Percentiles rank a stretch among this genome's conserved stretches.
Conservation (phyloP, 345 rosid species). For the Syzygium grande region DNA sequence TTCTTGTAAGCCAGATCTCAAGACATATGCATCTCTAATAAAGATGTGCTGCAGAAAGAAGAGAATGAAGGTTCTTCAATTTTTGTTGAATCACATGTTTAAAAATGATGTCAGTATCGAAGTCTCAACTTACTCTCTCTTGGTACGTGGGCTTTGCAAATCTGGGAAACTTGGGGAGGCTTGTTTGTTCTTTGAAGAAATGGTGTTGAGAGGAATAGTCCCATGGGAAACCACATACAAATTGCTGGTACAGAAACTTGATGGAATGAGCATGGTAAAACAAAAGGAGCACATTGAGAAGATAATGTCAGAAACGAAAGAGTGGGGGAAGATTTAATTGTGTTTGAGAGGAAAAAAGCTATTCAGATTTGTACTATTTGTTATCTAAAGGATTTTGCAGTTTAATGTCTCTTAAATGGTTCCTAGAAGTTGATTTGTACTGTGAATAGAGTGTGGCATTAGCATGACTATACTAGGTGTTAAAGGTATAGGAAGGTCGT, state of each 20-base stretch:
- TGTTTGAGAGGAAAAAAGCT: background rate
- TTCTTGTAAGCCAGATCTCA: conserved; percentile 46
- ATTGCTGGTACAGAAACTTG: conserved; percentile 45
- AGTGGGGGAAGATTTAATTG: background rate
- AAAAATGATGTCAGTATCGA: conserved; percentile 56
- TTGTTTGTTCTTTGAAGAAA: conserved; percentile 59
- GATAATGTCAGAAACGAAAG: conserved; percentile 24
- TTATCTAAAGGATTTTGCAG: background rate
- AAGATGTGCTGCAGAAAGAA: conserved; percentile 70
- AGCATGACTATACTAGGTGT: background rate
- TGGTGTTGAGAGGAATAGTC: conserved; percentile 52
- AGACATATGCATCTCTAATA: conserved; percentile 55
- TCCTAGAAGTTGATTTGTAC: background rate
- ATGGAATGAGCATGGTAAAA: conserved; percentile 32
- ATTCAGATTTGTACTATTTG: background rate
- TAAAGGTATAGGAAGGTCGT: background rate
- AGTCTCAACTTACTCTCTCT: conserved; percentile 40
- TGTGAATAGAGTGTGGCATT: background rate
- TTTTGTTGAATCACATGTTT: conserved; percentile 58
- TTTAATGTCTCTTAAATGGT: background rate
- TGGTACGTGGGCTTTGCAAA: conserved; percentile 45
- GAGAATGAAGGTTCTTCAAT: conserved; percentile 55
- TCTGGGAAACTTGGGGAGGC: conserved; percentile 59
- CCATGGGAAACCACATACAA: conserved; percentile 41
- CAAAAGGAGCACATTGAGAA: conserved; percentile 38